Evolutionary conservation across 2,329 filamentous ascomycete genomes (phyloP).

Genomic region (Claviceps sp.): DNA sequence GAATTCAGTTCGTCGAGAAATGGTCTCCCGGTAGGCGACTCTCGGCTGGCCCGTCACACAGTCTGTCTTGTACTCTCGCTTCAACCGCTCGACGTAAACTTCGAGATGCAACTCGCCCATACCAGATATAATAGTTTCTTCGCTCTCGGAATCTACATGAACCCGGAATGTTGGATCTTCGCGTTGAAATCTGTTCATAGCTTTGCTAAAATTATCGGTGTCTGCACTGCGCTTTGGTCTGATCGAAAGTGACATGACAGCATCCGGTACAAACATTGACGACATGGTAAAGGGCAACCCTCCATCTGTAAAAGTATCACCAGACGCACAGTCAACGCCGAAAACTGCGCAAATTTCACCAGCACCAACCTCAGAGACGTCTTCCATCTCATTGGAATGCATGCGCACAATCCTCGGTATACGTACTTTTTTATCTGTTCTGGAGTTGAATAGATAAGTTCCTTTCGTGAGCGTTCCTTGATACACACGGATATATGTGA

Average conservation of each 20-base stretch:
- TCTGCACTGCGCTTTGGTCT: slow-evolving; percentile 90
- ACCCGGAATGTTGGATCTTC: slow-evolving; percentile 97
- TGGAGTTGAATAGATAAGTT: slow-evolving; percentile 81
- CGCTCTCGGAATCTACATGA: slow-evolving; percentile 78
- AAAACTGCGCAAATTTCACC: slow-evolving; percentile 98
- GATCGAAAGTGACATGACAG: slow-evolving; percentile 96
- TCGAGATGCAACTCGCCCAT: slow-evolving; percentile 97
- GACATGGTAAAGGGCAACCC: slow-evolving; percentile 88
- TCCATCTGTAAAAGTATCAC: slow-evolving; percentile 95
- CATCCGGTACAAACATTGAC: slow-evolving; percentile 95
- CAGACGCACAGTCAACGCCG: slow-evolving; percentile 92
- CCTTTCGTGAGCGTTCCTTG: slow-evolving; percentile 85
- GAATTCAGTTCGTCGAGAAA: slow-evolving; percentile 66
- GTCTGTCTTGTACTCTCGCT: slow-evolving; percentile 91
- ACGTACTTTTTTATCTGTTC: slow-evolving; percentile 90
- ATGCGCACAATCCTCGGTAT: slow-evolving; percentile 96
- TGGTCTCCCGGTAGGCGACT: slow-evolving; percentile 92
- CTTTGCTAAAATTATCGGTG: slow-evolving; percentile 89
- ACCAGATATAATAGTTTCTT: slow-evolving; percentile 94
- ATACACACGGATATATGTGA: slow-evolving; percentile 97
- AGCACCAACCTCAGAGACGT: slow-evolving; percentile 80
- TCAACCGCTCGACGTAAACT: slow-evolving; percentile 94
- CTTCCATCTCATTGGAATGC: slow-evolving; percentile 99
- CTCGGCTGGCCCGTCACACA: slow-evolving; percentile 93
- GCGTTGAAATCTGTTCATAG: slow-evolving; percentile 96